A percentile compares a stretch with the other conserved stretches of the same genome.
Conservation (phyloP, 768 basidiomycete genomes). For the Tylopilus rubrobrunneus region DNA sequence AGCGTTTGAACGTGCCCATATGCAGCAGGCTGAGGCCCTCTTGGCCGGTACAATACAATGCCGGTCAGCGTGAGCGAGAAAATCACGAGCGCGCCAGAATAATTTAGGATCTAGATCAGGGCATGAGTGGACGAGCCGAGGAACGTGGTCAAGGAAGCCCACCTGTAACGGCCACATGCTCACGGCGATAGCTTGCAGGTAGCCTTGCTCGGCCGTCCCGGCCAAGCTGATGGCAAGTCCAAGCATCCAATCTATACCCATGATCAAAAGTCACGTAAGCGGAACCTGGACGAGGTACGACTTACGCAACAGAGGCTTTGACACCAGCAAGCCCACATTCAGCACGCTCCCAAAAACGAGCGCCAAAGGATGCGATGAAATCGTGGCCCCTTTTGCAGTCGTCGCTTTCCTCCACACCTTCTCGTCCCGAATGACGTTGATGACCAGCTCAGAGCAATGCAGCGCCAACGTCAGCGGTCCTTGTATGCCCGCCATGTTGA, state of each 20-base stretch:
- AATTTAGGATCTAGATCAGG: slow-evolving; percentile 26
- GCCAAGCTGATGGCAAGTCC: slow-evolving; percentile 24
- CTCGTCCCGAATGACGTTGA: slow-evolving; percentile 30
- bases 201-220: slow-evolving; percentile 7
- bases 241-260: slow-evolving; percentile 30
- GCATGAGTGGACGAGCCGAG: background rate
- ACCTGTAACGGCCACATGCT: slow-evolving; percentile 29
- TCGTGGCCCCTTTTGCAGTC: slow-evolving; percentile 10
- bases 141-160: background rate
- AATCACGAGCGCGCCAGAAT: slow-evolving; percentile 16
- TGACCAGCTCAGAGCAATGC: slow-evolving; percentile 27
- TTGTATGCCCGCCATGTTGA: slow-evolving; percentile 25
- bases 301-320: slow-evolving; percentile 28
- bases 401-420: slow-evolving; percentile 23
- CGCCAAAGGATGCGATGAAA: slow-evolving; percentile 19
- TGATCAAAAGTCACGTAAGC: background rate
- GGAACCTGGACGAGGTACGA: background rate
- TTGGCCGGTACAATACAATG: slow-evolving; percentile 12
- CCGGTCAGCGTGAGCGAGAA: slow-evolving; percentile 17
- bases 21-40: slow-evolving; percentile 27
- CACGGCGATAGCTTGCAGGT: slow-evolving; percentile 15
- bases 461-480: slow-evolving; percentile 28
- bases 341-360: slow-evolving; percentile 18
- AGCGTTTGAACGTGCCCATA: slow-evolving; percentile 35
- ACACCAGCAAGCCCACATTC: slow-evolving; percentile 13